A percentile compares a stretch with the other conserved stretches of the same genome.
Conservation (phyloP, 345 rosid genomes). For the Excoecaria cochinchinensis region DNA sequence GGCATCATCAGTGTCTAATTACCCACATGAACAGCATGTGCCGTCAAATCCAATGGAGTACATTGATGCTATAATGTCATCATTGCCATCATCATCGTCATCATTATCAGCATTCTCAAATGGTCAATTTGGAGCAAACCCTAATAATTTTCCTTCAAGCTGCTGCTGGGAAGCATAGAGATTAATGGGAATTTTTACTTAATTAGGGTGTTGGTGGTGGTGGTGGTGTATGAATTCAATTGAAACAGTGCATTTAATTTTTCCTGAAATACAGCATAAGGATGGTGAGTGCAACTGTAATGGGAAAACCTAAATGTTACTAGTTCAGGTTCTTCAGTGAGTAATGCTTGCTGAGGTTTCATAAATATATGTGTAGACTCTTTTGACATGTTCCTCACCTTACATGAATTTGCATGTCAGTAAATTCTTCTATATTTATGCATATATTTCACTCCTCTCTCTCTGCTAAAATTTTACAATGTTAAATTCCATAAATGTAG, state of each 20-base stretch:
- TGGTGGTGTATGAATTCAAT: slow-evolving; percentile 17
- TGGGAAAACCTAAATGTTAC: slow-evolving; percentile 50
- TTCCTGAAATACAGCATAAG: slow-evolving; percentile 29
- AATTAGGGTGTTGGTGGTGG: slow-evolving; percentile 2
- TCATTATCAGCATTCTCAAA: slow-evolving; percentile 37
- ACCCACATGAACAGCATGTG: slow-evolving; percentile 31
- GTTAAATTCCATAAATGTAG: too few species aligned
- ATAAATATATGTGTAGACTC: slow-evolving; percentile 23
- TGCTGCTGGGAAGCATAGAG: slow-evolving; percentile 57
- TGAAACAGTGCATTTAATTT: slow-evolving; percentile 25
- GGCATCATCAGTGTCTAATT: slow-evolving; percentile 21
- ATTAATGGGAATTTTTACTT: background rate
- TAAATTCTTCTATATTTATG: slow-evolving; percentile 5
- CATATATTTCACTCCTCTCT: background rate
- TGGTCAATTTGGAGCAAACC: slow-evolving; percentile 53
- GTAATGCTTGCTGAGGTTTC: slow-evolving; percentile 27
- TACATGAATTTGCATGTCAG: background rate
- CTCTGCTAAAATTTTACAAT: background rate
- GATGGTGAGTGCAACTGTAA: slow-evolving; percentile 31
- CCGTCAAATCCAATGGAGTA: slow-evolving; percentile 45
- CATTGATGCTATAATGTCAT: slow-evolving; percentile 57
- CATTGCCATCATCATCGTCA: slow-evolving; percentile 33
- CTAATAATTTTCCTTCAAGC: slow-evolving; percentile 45
- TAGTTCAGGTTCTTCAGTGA: slow-evolving; percentile 39
- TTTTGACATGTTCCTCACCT: slow-evolving; percentile 21